A percentile compares a stretch with the other conserved stretches of the same genome.
Evolutionary conservation across 2,329 filamentous ascomycete genomes (phyloP).

Genomic region (Curvularia hawaiiensis): DNA sequence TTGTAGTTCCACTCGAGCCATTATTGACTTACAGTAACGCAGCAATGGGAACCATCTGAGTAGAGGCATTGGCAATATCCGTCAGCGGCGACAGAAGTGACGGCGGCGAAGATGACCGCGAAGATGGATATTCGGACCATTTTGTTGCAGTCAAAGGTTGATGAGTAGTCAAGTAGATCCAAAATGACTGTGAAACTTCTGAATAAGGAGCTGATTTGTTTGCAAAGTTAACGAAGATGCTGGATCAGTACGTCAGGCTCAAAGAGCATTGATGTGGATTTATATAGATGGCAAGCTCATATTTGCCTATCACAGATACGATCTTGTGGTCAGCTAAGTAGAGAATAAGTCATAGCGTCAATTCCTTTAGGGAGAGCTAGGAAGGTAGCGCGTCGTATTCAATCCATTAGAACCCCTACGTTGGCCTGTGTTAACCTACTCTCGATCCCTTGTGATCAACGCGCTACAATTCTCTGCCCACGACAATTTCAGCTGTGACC

Average conservation of each 20-base stretch:
- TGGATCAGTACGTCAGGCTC: background rate
- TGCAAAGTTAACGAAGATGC: background rate
- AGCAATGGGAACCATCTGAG: constrained; percentile 12
- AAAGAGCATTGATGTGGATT: background rate
- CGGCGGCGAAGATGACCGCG: constrained; percentile 3
- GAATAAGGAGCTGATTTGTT: background rate
- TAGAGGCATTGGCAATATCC: constrained; percentile 10
- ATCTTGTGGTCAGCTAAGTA: background rate
- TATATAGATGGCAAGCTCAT: background rate
- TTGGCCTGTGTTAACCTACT: background rate
- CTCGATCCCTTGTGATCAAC: background rate
- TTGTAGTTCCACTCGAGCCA: background rate
- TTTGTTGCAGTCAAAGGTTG: background rate
- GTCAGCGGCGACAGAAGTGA: constrained; percentile 7
- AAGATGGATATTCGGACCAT: constrained; percentile 8
- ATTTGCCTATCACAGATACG: background rate
- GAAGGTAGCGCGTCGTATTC: background rate
- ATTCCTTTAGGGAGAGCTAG: background rate
- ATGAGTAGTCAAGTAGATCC: background rate
- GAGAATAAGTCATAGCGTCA: background rate
- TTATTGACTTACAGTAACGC: constrained; percentile 8
- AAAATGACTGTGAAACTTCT: background rate
- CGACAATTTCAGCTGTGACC: too few species aligned
- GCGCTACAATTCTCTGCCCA: too few species aligned
- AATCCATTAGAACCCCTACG: background rate